phyloP scores from a whole-genome alignment of 345 rosid genomes.

The Tarenaya hassleriana region DNA sequence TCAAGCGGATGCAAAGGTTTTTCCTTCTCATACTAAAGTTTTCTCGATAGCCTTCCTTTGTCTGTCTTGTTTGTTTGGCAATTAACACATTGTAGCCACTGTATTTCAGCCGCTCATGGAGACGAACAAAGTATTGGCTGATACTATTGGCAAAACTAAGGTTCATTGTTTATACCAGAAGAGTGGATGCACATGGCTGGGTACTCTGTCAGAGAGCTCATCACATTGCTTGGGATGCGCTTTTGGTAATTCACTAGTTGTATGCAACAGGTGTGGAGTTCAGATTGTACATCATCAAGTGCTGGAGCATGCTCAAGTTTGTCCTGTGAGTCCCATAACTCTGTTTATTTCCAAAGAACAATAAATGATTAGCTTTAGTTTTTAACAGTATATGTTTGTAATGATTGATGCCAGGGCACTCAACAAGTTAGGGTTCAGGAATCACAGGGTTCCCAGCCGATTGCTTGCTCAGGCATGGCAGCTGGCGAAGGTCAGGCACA shows the following conservation, averaged over 20 bases:
- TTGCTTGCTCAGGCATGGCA: slow-evolving; percentile 30
- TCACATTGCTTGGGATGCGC: slow-evolving; percentile 67
- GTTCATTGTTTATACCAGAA: slow-evolving; percentile 64
- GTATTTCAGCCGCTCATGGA: slow-evolving; percentile 59
- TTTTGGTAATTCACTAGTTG: slow-evolving; percentile 66
- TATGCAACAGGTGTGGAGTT: slow-evolving; percentile 57
- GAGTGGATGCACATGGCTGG: slow-evolving; percentile 90
- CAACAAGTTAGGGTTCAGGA: slow-evolving; percentile 42
- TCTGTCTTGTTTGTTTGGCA: slow-evolving; percentile 13
- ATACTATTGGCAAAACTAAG: slow-evolving; percentile 50
- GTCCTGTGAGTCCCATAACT: slow-evolving; percentile 51
- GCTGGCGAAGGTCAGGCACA: slow-evolving; percentile 32
- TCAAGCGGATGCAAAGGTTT: slow-evolving; percentile 77
- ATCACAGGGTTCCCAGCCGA: slow-evolving; percentile 37
- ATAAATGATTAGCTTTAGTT: background rate
- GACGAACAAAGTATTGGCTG: slow-evolving; percentile 56
- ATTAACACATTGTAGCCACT: background rate
- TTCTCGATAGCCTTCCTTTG: background rate
- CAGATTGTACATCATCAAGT: slow-evolving; percentile 61
- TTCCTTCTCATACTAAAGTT: background rate
- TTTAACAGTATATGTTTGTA: background rate
- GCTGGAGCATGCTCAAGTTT: slow-evolving; percentile 70
- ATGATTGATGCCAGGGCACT: slow-evolving; percentile 39
- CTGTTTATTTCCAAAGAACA: slow-evolving; percentile 2
- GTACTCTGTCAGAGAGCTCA: slow-evolving; percentile 53